These are phyloP conservation scores for Fusarium sp. DNA, from an alignment of 2,329 filamentous ascomycete species.

Conservation along the genomic window DNA sequence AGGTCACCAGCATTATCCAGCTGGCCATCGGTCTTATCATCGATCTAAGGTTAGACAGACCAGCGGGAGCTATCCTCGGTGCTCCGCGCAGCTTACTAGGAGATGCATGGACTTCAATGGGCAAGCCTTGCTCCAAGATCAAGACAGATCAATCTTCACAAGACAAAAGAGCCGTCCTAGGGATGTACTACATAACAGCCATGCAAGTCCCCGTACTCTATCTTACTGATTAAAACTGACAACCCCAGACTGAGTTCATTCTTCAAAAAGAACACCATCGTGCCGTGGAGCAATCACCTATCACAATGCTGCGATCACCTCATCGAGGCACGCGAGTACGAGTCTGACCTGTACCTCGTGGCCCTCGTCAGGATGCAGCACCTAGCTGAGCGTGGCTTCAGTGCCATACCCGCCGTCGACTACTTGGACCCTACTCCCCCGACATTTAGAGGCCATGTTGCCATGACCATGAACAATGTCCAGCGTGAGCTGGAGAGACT, in stretches of 20 bases:
- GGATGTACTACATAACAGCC: slow-evolving; percentile 54
- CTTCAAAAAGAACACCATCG: slow-evolving; percentile 48
- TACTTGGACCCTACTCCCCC: slow-evolving; percentile 39
- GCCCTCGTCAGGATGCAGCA: slow-evolving; percentile 51
- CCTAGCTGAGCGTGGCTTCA: slow-evolving; percentile 46
- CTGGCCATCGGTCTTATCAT: slow-evolving; percentile 53
- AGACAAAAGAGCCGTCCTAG: slow-evolving; percentile 56
- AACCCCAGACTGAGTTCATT: slow-evolving; percentile 5
- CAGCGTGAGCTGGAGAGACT: slow-evolving; percentile 50
- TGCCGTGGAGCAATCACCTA: slow-evolving; percentile 51
- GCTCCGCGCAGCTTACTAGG: slow-evolving; percentile 47
- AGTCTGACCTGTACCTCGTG: slow-evolving; percentile 49
- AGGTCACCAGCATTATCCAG: slow-evolving; percentile 54
- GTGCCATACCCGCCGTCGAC: slow-evolving; percentile 34
- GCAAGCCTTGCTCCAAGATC: slow-evolving; percentile 22
- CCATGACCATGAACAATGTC: slow-evolving; percentile 50
- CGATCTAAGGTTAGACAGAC: slow-evolving; percentile 53
- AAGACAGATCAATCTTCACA: slow-evolving; percentile 46
- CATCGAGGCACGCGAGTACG: slow-evolving; percentile 42
- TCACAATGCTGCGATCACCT: slow-evolving; percentile 50
- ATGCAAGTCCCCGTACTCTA: slow-evolving; percentile 38
- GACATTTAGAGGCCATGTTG: slow-evolving; percentile 41
- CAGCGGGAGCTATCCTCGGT: slow-evolving; percentile 37
- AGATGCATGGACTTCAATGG: slow-evolving; percentile 47
- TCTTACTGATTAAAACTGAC: background rate